Conservation (phyloP, 1,139 yeast genomes). For the Candida frijolesensis region DNA sequence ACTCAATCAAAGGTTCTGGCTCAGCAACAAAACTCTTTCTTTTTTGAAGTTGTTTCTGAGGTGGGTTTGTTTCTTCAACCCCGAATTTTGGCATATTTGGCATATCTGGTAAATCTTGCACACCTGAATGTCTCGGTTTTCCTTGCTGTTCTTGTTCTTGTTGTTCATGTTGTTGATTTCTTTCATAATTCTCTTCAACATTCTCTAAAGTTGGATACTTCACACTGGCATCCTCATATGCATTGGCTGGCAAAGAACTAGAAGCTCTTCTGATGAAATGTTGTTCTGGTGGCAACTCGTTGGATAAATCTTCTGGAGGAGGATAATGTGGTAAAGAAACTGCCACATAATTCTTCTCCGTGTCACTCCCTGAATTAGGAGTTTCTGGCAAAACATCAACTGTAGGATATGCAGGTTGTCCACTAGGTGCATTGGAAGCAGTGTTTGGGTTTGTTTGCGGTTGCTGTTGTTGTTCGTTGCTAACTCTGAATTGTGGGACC, state of each 20-base stretch:
- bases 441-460: slow-evolving; percentile 1
- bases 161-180: slow-evolving; percentile 5
- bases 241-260: slow-evolving; percentile 16
- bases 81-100: slow-evolving; percentile 16
- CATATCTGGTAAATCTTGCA: slow-evolving; percentile 14
- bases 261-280: slow-evolving; percentile 16
- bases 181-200: slow-evolving; percentile 17
- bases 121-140: not conserved
- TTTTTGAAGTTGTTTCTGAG: not conserved
- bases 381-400: slow-evolving; percentile 14
- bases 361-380: slow-evolving; percentile 8
- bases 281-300: slow-evolving; percentile 13
- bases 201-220: slow-evolving; percentile 24
- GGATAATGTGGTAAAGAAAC: slow-evolving; percentile 18
- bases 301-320: slow-evolving; percentile 16
- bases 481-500: slow-evolving; percentile 6
- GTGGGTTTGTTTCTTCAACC: not conserved
- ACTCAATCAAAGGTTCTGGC: slow-evolving; percentile 42
- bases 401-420: slow-evolving; percentile 13
- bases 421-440: not conserved
- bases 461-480: slow-evolving; percentile 5
- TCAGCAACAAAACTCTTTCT: slow-evolving; percentile 21
- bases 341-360: slow-evolving; percentile 10
- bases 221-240: slow-evolving; percentile 21
- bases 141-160: slow-evolving; percentile 2